Base-by-base conservation (phyloP, 2,329 filamentous ascomycete genomes). In the Scortechinia acanthostroma region DNA sequence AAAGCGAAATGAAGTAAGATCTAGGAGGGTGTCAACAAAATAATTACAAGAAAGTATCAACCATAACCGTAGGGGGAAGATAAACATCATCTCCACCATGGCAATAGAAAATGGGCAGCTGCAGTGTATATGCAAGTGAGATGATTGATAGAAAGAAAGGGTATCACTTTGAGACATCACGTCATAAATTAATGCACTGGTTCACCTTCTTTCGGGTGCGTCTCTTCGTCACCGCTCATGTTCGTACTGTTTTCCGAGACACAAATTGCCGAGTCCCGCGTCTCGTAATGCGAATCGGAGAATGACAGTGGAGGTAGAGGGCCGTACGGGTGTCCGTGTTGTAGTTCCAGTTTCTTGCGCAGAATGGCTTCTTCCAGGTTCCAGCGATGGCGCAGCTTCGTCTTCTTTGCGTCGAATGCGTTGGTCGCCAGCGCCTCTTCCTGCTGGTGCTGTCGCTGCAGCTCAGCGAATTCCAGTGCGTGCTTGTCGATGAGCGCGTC, bases 331-430 rank as follows among this genome's bases (percentile, higher is more conserved):
- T 58, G 51, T 5, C 58, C 60, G 42, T 61, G 55, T 20, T 60
- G 50, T 33, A 53, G 48, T 51, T 69, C 65, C 10, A 68, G 52
- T 30, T 57, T 61, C 21, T 57, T 60, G 13, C 64, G 59, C 40
- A 62, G 42, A 42, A 70, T 61, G n/a, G 61, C 58, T 47, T 68
- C 64, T 51, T 69, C 64, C 14, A 68, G 53, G 42, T 56, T 54
- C 67, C 67, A 70, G 22, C 63, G 58, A 19, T 57, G 53, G 44
- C 58, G 54, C 14, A 70, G 46, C 15, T 53, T 55, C 5, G 45
- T 49, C 48, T 62, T 59, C 49, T 62, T 66, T 2, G 45, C 47
- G 10, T 62, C 56, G 30, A 70, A 50, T 3, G 52, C 58, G 25
- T 59, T 49, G 3, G 59, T 46, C 3, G 60, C 43, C 19, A 52